Conservation (phyloP, 75 land plant species). For the Pseudotsuga menziesii region DNA sequence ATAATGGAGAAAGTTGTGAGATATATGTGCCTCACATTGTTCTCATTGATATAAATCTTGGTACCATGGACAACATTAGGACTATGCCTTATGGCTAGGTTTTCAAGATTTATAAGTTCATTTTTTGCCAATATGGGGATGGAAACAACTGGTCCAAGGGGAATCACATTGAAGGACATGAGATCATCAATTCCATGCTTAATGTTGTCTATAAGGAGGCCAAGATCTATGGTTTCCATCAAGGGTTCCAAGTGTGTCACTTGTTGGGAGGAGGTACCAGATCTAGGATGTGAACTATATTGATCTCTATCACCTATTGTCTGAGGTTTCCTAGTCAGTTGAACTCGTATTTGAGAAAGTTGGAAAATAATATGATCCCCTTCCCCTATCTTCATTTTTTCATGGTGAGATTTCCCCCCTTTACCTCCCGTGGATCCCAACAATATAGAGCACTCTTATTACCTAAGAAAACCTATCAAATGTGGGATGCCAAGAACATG, state of each 20-base stretch:
- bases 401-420: too few species aligned
- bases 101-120: constrained; percentile 18
- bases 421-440: too few species aligned
- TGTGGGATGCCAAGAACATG: too few species aligned
- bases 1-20: constrained; percentile 39
- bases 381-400: too few species aligned
- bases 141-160: constrained; percentile 31
- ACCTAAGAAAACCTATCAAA: too few species aligned
- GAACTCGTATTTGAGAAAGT: too few species aligned
- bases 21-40: constrained; percentile 30
- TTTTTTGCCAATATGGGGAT: constrained; percentile 25
- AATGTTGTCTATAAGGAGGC: too few species aligned
- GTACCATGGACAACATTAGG: constrained; percentile 38
- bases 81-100: constrained; percentile 35
- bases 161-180: too few species aligned
- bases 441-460: too few species aligned
- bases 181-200: too few species aligned
- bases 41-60: constrained; percentile 47
- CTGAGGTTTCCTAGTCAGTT: too few species aligned
- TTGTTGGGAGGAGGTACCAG: constrained; percentile 51
- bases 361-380: too few species aligned
- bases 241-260: constrained; percentile 51
- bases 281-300: constrained; percentile 40
- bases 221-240: constrained; percentile 35
- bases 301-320: constrained; percentile 16